Percentiles rank a stretch among this genome's conserved stretches.
Evolutionary conservation across 805 yeast species (phyloP).

Genomic region (Saturnispora gosingensis): DNA sequence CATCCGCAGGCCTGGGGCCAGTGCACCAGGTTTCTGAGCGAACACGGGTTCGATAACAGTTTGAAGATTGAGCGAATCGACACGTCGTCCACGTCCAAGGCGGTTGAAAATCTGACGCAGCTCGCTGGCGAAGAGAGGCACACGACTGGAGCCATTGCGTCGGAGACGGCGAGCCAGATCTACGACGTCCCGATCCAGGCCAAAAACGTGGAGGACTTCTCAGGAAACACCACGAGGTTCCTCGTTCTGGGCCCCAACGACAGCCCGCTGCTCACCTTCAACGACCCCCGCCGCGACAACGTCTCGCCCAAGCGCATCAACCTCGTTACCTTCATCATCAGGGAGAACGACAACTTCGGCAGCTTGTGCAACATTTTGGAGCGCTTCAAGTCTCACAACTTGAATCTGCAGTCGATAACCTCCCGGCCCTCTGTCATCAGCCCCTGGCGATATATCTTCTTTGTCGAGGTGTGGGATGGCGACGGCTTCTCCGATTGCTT

Average conservation of each 20-base stretch:
- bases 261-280: conserved; percentile 9
- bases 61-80: conserved; percentile 45
- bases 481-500: conserved; percentile 29
- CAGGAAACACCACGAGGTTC: conserved; percentile 80
- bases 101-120: conserved; percentile 54
- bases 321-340: conserved; percentile 55
- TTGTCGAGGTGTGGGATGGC: conserved; percentile 51
- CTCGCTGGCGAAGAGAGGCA: conserved; percentile 26
- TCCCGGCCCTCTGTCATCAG: conserved; percentile 64
- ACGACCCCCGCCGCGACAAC: conserved; percentile 1
- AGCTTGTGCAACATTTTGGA: conserved; percentile 58
- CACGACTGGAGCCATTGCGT: conserved; percentile 62
- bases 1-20: conserved; percentile 99
- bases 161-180: conserved; percentile 54
- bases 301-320: conserved; percentile 30
- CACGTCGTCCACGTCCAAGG: conserved; percentile 72
- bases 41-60: conserved; percentile 24
- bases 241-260: conserved; percentile 45
- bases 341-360: conserved; percentile 58
- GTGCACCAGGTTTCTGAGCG: conserved; percentile 47
- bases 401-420: conserved; percentile 63
- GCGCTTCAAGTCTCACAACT: conserved; percentile 42
- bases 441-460: conserved; percentile 79
- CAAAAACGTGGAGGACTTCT: conserved; percentile 57
- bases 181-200: conserved; percentile 47